A percentile compares a stretch with the other conserved stretches of the same genome.
Evolutionary conservation across 2,329 filamentous ascomycete species (phyloP).

Genomic region (Pyrenophora teres): DNA sequence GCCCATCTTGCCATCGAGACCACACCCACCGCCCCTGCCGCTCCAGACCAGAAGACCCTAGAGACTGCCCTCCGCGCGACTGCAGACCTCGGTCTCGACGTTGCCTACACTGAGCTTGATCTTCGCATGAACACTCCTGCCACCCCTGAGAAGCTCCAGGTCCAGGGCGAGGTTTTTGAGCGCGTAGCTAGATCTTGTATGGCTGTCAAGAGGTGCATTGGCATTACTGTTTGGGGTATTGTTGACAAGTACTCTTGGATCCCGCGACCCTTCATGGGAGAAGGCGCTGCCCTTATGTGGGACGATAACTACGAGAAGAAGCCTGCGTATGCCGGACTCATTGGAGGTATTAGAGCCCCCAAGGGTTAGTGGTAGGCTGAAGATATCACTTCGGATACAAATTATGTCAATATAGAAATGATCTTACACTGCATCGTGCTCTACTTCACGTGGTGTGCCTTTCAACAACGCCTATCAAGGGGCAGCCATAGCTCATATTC

Average conservation of each 20-base stretch:
- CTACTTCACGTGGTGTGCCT: no score
- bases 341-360: slow-evolving; percentile 26
- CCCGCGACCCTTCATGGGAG: slow-evolving; percentile 43
- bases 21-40: slow-evolving; percentile 52
- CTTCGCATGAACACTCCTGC: slow-evolving; percentile 58
- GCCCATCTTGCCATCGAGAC: slow-evolving; percentile 60
- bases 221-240: slow-evolving; percentile 55
- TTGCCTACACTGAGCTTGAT: slow-evolving; percentile 67
- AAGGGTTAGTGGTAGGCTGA: no score
- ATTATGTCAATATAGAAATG: no score
- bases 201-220: slow-evolving; percentile 45
- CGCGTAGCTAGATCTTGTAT: slow-evolving; percentile 46
- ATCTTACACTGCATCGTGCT: no score
- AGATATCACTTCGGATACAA: no score
- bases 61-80: slow-evolving; percentile 58
- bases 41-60: slow-evolving; percentile 54
- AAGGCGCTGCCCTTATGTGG: slow-evolving; percentile 46
- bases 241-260: slow-evolving; percentile 50
- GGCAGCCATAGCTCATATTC: no score
- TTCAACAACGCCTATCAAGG: no score
- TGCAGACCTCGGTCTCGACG: slow-evolving; percentile 59
- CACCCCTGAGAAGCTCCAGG: slow-evolving; percentile 48
- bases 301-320: slow-evolving; percentile 43
- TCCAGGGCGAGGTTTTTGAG: slow-evolving; percentile 57
- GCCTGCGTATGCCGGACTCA: slow-evolving; percentile 41